These are phyloP conservation scores for Castanea crenata DNA, from an alignment of 306 rosid species.

Conservation along the genomic window DNA sequence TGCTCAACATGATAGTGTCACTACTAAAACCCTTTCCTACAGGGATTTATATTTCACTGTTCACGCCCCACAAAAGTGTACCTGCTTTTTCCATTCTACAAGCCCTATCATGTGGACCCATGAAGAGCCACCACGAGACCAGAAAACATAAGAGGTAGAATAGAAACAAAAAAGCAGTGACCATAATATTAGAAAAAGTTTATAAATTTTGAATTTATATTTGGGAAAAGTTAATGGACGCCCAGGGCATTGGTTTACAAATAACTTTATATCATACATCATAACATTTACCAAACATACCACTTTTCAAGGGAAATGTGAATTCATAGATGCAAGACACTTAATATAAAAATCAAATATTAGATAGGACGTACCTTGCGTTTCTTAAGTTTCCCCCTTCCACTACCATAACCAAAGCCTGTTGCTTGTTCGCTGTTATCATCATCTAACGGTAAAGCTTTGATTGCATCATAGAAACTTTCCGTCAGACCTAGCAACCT, in stretches of 20 bases:
- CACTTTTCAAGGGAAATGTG: conserved; percentile 12
- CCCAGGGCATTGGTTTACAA: too few relatives aligned
- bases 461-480: conserved; percentile 75
- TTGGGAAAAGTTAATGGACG: too few relatives aligned
- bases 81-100: too few relatives aligned
- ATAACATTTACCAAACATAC: conserved; percentile 1
- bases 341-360: conserved; percentile 4
- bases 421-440: conserved; percentile 34
- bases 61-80: too few relatives aligned
- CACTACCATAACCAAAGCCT: conserved; percentile 35
- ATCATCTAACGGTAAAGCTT: conserved; percentile 61
- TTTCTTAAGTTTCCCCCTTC: conserved; percentile 54
- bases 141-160: neutral
- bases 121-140: neutral
- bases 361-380: conserved; percentile 52
- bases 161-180: neutral
- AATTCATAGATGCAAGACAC: neutral
- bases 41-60: too few relatives aligned
- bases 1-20: too few relatives aligned
- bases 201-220: too few relatives aligned
- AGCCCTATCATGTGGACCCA: too few relatives aligned
- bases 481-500: conserved; percentile 85
- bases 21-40: too few relatives aligned
- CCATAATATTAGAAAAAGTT: neutral
- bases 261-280: too few relatives aligned